A percentile compares a stretch with the other conserved stretches of the same genome.
These are phyloP conservation scores for Termitomyces sp. DNA, from an alignment of 768 basidiomycete species.

Conservation along the genomic window DNA sequence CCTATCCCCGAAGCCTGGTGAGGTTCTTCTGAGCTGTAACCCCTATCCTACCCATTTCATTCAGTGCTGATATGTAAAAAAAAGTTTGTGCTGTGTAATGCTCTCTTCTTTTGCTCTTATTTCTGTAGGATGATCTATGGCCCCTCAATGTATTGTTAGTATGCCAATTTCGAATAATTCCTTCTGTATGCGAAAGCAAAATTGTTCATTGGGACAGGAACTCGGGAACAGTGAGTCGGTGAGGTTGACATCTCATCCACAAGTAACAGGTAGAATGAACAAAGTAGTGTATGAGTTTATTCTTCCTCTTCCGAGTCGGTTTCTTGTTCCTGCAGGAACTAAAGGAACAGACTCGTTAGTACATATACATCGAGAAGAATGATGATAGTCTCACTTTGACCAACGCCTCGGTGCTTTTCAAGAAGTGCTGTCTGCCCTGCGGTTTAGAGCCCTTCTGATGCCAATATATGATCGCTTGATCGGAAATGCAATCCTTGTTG, in stretches of 20 bases:
- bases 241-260: not conserved
- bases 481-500: constrained; percentile 92
- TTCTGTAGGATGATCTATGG: not conserved
- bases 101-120: not conserved
- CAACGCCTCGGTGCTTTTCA: constrained; percentile 80
- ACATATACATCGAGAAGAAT: not conserved
- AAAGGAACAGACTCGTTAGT: not conserved
- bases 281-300: constrained; percentile 6
- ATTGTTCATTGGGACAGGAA: not conserved
- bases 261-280: not conserved
- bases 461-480: constrained; percentile 98
- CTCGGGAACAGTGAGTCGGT: not conserved
- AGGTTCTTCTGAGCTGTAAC: constrained; percentile 15
- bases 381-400: constrained; percentile 64
- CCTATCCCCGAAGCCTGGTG: constrained; percentile 84
- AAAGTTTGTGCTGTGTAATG: not conserved
- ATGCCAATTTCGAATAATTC: not conserved
- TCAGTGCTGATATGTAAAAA: not conserved
- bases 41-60: not conserved
- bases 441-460: constrained; percentile 94
- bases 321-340: constrained; percentile 92
- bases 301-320: constrained; percentile 64
- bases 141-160: not conserved
- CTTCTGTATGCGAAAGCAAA: not conserved
- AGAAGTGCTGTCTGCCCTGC: constrained; percentile 92